Evolutionary conservation across 257 asterid genomes (phyloP).

Genomic region (Ehretia macrophylla): DNA sequence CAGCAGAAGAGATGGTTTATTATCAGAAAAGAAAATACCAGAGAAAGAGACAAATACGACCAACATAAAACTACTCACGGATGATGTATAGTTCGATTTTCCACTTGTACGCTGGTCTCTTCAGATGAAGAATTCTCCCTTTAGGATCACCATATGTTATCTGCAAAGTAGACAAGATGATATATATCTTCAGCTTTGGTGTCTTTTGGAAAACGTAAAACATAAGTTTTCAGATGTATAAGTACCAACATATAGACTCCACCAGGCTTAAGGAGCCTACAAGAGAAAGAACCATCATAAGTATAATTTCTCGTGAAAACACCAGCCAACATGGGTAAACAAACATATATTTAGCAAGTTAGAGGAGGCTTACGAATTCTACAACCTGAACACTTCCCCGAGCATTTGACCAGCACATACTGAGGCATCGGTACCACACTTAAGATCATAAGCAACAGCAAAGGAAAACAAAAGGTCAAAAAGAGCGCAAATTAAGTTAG

Average conservation of each 20-base stretch:
- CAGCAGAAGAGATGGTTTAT: neutral
- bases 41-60: too few relatives aligned
- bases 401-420: conserved; percentile 82
- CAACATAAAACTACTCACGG: conserved; percentile 51
- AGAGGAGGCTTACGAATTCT: conserved; percentile 9
- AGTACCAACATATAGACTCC: conserved; percentile 92
- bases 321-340: neutral
- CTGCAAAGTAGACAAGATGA: conserved; percentile 43
- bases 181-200: conserved; percentile 10
- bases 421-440: conserved; percentile 93
- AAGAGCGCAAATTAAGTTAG: too few relatives aligned
- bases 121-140: conserved; percentile 81
- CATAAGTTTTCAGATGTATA: conserved; percentile 17
- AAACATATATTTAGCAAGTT: conserved; percentile 5
- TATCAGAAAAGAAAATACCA: too few relatives aligned
- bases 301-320: conserved; percentile 8
- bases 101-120: conserved; percentile 75
- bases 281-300: conserved; percentile 9
- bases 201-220: conserved; percentile 7
- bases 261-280: conserved; percentile 94
- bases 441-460: conserved; percentile 13
- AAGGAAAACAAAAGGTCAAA: conserved; percentile 7
- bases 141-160: conserved; percentile 96
- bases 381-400: conserved; percentile 98
- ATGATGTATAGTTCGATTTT: conserved; percentile 69